Percentiles rank a stretch among this genome's conserved stretches.
Conservation (phyloP, 306 rosid species). For the Quillaja saponaria region DNA sequence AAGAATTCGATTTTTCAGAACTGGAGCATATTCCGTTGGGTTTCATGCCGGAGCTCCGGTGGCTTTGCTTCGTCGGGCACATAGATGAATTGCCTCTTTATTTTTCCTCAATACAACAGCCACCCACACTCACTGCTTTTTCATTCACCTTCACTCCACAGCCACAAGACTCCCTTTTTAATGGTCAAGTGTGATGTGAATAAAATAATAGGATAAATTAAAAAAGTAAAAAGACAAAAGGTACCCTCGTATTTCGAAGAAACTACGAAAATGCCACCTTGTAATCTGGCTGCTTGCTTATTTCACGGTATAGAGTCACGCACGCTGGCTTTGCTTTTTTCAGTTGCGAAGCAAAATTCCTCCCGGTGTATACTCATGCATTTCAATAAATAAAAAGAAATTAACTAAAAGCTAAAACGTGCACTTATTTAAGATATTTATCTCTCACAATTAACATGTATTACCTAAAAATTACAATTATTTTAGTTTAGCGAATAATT, state of each 20-base stretch:
- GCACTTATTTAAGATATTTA: too few relatives aligned
- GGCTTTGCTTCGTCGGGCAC: conserved; percentile 47
- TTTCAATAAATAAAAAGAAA: too few relatives aligned
- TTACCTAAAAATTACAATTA: too few relatives aligned
- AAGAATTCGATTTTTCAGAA: conserved; percentile 35
- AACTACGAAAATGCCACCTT: conserved; percentile 25
- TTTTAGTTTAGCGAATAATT: too few relatives aligned
- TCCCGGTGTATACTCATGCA: neutral
- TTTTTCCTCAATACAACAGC: too few relatives aligned
- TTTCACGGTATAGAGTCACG: neutral
- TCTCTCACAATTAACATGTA: too few relatives aligned
- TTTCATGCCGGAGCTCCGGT: conserved; percentile 44
- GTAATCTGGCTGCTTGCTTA: neutral
- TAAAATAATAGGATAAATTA: neutral
- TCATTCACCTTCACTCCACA: too few relatives aligned
- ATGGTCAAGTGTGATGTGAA: neutral
- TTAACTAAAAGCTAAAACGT: too few relatives aligned
- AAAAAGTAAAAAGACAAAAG: neutral
- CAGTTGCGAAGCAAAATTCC: too few relatives aligned
- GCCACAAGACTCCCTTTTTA: neutral
- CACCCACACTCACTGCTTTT: neutral
- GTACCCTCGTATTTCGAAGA: conserved; percentile 19
- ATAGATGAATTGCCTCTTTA: conserved; percentile 18
- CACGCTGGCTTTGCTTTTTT: neutral
- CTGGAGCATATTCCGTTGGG: conserved; percentile 25